Base-by-base conservation (phyloP, 1,284 basidiomycete species). In the Mycosarcoma mackinlayi region DNA sequence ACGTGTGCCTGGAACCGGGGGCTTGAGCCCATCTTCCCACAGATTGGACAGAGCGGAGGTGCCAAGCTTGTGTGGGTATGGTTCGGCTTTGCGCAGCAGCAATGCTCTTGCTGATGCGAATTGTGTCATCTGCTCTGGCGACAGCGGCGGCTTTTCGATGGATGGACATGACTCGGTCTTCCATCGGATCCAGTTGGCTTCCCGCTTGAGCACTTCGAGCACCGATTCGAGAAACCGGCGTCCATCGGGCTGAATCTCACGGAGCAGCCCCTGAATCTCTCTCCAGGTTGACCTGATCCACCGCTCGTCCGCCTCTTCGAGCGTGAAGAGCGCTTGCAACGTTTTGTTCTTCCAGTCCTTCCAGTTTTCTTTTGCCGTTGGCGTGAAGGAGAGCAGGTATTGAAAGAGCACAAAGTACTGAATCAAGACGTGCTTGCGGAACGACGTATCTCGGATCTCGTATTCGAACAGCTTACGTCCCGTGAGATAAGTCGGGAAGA, bases 401-500 rank as follows among this genome's bases (percentile, higher is more conserved):
- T 90, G 87, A 42, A 93, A 87, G 6, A 93, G 86, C 49, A 94
- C 91, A 33, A 94, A 86, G 13, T 93, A 86, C 79, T 95, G 93
- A 75, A 94, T 89, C 24, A 95, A 86, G 78, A 94, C 88, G 84
- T 95, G 93, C n/a, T 92, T 89, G 21, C 93, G 90, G 84, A 95
- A 95, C 65, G 90, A 88, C 0, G 90, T 89, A 78, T 94, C 92
- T 19, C 91, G 90, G 59, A 94, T 88, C 44, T 95, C 92, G 49
- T 94, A 88, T 49, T 92, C 92, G 25, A 94, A 86, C 19, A 95
- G 84, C 41, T 92, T 91, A 0, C 91, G 89, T 59, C 89, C 92
- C 0, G 92, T 94, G 39, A 95, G 85, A 83, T 92, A 94, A 79
- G 93, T 94, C 13, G 93, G 92, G 78, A 94, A 94, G 84, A 94